Conservation (phyloP, 306 rosid genomes). For the Luffa aegyptiaca region DNA sequence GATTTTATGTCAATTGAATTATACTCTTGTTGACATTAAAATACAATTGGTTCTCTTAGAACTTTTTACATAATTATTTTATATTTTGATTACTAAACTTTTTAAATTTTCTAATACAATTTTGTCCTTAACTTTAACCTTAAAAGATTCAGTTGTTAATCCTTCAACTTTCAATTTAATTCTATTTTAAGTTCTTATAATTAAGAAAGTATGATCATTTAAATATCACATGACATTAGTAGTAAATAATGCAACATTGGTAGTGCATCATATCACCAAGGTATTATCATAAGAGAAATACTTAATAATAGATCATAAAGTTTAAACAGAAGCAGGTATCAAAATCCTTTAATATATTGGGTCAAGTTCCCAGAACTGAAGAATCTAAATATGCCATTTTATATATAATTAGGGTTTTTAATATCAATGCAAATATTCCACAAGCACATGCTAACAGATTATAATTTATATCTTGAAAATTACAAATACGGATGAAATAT, state of each 20-base stretch:
- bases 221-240: too few species aligned
- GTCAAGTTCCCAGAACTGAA: neutral
- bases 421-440: neutral
- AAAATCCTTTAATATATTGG: neutral
- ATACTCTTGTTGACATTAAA: too few species aligned
- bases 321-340: neutral
- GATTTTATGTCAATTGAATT: too few species aligned
- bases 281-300: neutral
- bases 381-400: neutral
- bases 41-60: too few species aligned
- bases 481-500: neutral
- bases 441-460: neutral
- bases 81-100: too few species aligned
- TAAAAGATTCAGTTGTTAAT: too few species aligned
- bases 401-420: neutral
- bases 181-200: too few species aligned
- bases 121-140: too few species aligned
- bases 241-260: too few species aligned
- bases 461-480: neutral
- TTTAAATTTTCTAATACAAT: too few species aligned
- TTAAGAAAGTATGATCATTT: neutral
- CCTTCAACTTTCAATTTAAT: neutral
- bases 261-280: neutral
- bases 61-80: too few species aligned
- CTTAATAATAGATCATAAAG: neutral